Evolutionary conservation across 1,284 basidiomycete genomes (phyloP).

Genomic region (Pseudozyma hubeiensis): DNA sequence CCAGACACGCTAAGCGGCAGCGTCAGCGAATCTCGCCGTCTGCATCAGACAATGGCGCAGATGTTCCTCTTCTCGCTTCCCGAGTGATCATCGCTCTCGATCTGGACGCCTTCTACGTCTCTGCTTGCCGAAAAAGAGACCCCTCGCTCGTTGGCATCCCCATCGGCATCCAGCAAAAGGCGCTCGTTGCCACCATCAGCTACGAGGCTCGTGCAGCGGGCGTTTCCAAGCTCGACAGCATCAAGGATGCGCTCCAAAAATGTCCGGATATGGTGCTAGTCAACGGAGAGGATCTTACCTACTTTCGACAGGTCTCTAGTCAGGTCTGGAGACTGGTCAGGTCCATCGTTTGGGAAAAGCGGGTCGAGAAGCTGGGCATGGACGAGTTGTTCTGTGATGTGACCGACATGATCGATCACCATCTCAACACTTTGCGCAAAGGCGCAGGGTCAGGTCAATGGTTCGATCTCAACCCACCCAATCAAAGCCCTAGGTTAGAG

Average conservation of each 20-base stretch:
- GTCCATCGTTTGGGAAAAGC: conserved; percentile 51
- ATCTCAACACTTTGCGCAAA: conserved; percentile 31
- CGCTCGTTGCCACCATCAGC: conserved; percentile 68
- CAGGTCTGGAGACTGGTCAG: conserved; percentile 65
- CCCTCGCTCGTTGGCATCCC: conserved; percentile 67
- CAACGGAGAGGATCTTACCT: conserved; percentile 69
- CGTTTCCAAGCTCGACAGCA: conserved; percentile 65
- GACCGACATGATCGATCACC: conserved; percentile 65
- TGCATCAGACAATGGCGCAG: not conserved
- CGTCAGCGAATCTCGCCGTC: conserved; percentile 7
- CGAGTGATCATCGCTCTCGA: conserved; percentile 54
- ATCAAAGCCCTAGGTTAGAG: not conserved
- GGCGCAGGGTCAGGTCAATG: conserved; percentile 3
- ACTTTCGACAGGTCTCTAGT: conserved; percentile 64
- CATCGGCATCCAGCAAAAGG: conserved; percentile 70
- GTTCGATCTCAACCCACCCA: conserved; percentile 31
- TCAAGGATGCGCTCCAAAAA: conserved; percentile 63
- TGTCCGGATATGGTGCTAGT: conserved; percentile 69
- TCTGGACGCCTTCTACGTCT: conserved; percentile 65
- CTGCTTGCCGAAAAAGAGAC: conserved; percentile 67
- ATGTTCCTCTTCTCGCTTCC: conserved; percentile 3
- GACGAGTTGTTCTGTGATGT: conserved; percentile 70
- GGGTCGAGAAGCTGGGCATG: conserved; percentile 69
- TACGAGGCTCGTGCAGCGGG: conserved; percentile 69
- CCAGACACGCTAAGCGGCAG: conserved; percentile 12